phyloP scores from a whole-genome alignment of 805 yeast species.

The Candida cerambycidarum region DNA sequence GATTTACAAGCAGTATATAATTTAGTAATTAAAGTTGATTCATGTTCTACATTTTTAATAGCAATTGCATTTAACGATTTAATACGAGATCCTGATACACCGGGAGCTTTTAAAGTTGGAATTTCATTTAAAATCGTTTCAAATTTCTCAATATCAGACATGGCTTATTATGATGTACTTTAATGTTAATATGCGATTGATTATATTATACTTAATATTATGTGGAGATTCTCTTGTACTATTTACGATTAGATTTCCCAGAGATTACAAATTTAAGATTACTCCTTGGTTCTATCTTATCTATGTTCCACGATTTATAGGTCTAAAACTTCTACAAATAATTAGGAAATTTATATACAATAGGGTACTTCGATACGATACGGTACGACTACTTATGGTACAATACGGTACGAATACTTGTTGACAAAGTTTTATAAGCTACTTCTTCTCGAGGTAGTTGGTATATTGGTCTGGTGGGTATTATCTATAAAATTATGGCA shows the following conservation, averaged over 20 bases:
- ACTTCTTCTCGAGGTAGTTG: too few species aligned
- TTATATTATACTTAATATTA: too few species aligned
- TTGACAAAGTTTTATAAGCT: too few species aligned
- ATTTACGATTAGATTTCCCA: constrained; percentile 6
- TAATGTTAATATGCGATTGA: background rate
- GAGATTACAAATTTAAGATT: constrained; percentile 1
- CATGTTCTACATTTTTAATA: constrained; percentile 58
- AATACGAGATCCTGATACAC: constrained; percentile 95
- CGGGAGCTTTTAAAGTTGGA: constrained; percentile 71
- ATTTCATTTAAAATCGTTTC: constrained; percentile 50
- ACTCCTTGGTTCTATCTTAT: too few species aligned
- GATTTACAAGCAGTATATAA: constrained; percentile 68
- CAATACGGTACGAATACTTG: too few species aligned
- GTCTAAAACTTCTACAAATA: background rate
- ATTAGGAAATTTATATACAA: too few species aligned
- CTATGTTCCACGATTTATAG: too few species aligned
- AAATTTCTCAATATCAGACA: constrained; percentile 41
- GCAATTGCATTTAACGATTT: constrained; percentile 81
- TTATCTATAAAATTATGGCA: background rate
- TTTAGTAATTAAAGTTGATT: constrained; percentile 55
- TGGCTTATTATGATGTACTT: background rate
- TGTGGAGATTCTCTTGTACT: background rate
- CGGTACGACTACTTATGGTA: too few species aligned
- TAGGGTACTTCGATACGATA: too few species aligned
- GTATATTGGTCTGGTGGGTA: too few species aligned